Evolutionary conservation across 2,329 filamentous ascomycete species (phyloP).

Genomic region (Botrytis paeoniae): DNA sequence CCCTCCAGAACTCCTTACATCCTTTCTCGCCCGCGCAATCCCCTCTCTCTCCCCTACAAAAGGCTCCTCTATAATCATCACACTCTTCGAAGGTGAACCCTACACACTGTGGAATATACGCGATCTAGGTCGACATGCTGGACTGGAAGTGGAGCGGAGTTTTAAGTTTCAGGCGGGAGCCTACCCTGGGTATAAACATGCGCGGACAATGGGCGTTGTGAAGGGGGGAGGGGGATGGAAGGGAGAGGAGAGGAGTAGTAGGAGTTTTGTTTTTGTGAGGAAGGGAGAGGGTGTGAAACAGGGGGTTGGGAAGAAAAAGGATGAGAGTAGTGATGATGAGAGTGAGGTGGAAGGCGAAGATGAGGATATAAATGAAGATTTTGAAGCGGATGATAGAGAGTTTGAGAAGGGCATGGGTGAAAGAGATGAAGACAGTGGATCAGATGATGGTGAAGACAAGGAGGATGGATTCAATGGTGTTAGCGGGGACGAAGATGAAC

Average conservation of each 20-base stretch:
- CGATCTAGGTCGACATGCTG: slow-evolving; percentile 77
- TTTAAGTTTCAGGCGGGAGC: slow-evolving; percentile 64
- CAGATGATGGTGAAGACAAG: background rate
- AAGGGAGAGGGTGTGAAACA: slow-evolving; percentile 49
- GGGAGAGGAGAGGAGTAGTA: slow-evolving; percentile 51
- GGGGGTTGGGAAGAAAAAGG: slow-evolving; percentile 36
- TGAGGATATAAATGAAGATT: slow-evolving; percentile 36
- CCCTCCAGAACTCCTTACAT: slow-evolving; percentile 58
- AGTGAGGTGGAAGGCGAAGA: slow-evolving; percentile 26
- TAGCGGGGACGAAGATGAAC: background rate
- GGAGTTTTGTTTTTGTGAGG: slow-evolving; percentile 61
- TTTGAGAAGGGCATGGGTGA: slow-evolving; percentile 37
- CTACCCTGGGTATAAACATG: slow-evolving; percentile 74
- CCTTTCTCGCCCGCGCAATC: slow-evolving; percentile 59
- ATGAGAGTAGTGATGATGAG: slow-evolving; percentile 28
- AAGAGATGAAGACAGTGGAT: slow-evolving; percentile 19
- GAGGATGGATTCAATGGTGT: background rate
- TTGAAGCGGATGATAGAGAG: slow-evolving; percentile 32
- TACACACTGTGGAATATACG: slow-evolving; percentile 95
- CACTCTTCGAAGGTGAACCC: slow-evolving; percentile 88
- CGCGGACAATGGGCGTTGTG: slow-evolving; percentile 67
- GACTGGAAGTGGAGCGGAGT: slow-evolving; percentile 66
- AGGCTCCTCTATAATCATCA: slow-evolving; percentile 67
- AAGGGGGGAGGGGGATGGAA: slow-evolving; percentile 48
- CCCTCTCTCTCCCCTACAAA: slow-evolving; percentile 48